Base-by-base conservation (phyloP, 139 green algal genomes). In the Coelastrella sp. region DNA sequence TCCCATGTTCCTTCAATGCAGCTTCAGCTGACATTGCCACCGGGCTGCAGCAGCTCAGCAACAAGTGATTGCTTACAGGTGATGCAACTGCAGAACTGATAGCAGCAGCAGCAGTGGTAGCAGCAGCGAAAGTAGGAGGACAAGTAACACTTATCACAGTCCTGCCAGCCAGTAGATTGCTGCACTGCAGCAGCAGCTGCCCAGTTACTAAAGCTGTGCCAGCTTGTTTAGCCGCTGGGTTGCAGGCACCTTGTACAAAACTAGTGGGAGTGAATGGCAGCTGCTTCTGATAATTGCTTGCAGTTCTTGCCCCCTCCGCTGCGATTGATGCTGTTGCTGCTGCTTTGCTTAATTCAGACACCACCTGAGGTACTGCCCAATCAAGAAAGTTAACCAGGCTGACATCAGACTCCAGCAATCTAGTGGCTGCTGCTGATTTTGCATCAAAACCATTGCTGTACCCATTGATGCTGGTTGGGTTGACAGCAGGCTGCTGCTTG, bases 311-410 rank as follows among this genome's bases (percentile, higher is more conserved):
- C 21, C 30, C 88, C 82, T 67, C 37, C 35, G 23, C 57, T 71
- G 13, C 76, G 8, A 23, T 37, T 34, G 64, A 37, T 57, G 76
- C 76, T 48, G 23, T 23, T 37, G 77, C 77, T 35, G 83, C 78
- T 32, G 88, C 81, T 68, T 87, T 87, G 38, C 86, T 87, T 34
- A 92, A 62, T 17, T 85, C 87, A 37, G 69, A 84, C 77, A 92
- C 43, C 81, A 93, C 60, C 23, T 87, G 11, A 15, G 89, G 87
- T 1, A 85, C 87, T 5, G 89, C 89, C 89, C 87, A 91, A 9
- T 67, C 85, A 63, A 93, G 79, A 43, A 93, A 93, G 0, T 60
- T 34, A 19, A 60, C 50, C 40, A 93, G 23, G 2, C 23, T 37
- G 43, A 35, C 17, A 17, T 72, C 57, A 45, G 8, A 64, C 53